Percentiles rank a stretch among this genome's conserved stretches.
These are phyloP conservation scores for Bryum argenteum DNA, from an alignment of 225 moss, liverwort and hornwort genomes.

Conservation along the genomic window DNA sequence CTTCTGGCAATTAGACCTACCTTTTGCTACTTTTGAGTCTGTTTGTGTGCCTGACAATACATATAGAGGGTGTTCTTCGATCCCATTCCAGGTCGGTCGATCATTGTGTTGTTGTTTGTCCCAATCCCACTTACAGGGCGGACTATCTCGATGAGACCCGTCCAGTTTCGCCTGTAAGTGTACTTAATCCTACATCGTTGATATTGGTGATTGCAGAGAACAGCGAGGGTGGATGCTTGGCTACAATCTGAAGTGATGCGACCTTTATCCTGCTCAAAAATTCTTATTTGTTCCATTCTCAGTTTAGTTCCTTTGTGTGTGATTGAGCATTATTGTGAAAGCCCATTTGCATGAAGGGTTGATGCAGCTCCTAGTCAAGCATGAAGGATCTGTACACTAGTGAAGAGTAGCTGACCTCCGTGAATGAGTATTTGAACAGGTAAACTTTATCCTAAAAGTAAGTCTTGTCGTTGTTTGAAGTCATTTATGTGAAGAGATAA, in stretches of 20 bases:
- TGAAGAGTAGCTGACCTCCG: background rate
- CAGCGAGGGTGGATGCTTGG: conserved; percentile 85
- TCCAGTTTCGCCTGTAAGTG: conserved; percentile 1
- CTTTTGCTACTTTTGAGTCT: conserved; percentile 1
- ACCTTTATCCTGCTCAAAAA: conserved; percentile 79
- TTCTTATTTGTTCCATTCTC: conserved; percentile 20
- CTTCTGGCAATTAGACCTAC: background rate
- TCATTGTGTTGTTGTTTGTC: background rate
- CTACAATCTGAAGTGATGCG: conserved; percentile 92
- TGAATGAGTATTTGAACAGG: background rate
- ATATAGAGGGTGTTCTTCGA: conserved; percentile 6
- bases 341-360: background rate
- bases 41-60: background rate
- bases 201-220: conserved; percentile 65
- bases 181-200: conserved; percentile 13
- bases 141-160: conserved; percentile 10
- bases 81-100: conserved; percentile 13
- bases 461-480: background rate
- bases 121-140: background rate
- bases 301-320: background rate
- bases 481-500: conserved; percentile 2
- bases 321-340: conserved; percentile 9
- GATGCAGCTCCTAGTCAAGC: background rate
- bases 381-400: background rate
- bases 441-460: background rate